A percentile compares a stretch with the other conserved stretches of the same genome.
Conservation (phyloP, 2,329 filamentous ascomycete species). For the Dothideomycetes sp. region DNA sequence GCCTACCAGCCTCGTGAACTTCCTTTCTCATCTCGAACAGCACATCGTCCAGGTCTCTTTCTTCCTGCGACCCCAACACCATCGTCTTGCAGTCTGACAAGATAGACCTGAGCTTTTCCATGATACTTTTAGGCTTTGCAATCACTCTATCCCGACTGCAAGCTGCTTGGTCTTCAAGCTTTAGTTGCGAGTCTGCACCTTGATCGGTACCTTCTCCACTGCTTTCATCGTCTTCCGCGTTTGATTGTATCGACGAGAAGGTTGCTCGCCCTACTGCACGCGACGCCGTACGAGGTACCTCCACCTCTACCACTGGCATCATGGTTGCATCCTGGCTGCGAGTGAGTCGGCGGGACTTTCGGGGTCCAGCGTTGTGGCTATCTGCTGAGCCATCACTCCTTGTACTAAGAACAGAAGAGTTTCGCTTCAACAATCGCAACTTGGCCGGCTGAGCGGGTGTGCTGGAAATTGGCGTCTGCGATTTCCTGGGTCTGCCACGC, state of each 20-base stretch:
- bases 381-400: conserved; percentile 8
- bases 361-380: conserved; percentile 14
- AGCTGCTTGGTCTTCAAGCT: conserved; percentile 14
- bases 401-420: conserved; percentile 14
- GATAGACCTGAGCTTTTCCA: conserved; percentile 42
- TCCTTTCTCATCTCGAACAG: conserved; percentile 69
- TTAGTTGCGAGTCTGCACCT: conserved; percentile 7
- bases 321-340: conserved; percentile 11
- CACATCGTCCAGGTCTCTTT: conserved; percentile 63
- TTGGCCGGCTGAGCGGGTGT: conserved; percentile 5
- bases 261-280: not conserved
- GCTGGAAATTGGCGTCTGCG: conserved; percentile 10
- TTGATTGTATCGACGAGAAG: not conserved
- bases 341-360: conserved; percentile 15
- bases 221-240: conserved; percentile 1
- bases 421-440: conserved; percentile 16
- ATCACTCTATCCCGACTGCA: conserved; percentile 18
- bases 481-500: conserved; percentile 17
- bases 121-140: conserved; percentile 37
- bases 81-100: conserved; percentile 45
- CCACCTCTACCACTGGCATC: not conserved
- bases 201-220: not conserved
- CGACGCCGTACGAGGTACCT: not conserved
- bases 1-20: conserved; percentile 54
- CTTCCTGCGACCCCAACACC: conserved; percentile 52